phyloP scores from a whole-genome alignment of 2,329 filamentous ascomycete species.

The Arthrobotrys pseudoclavata region DNA sequence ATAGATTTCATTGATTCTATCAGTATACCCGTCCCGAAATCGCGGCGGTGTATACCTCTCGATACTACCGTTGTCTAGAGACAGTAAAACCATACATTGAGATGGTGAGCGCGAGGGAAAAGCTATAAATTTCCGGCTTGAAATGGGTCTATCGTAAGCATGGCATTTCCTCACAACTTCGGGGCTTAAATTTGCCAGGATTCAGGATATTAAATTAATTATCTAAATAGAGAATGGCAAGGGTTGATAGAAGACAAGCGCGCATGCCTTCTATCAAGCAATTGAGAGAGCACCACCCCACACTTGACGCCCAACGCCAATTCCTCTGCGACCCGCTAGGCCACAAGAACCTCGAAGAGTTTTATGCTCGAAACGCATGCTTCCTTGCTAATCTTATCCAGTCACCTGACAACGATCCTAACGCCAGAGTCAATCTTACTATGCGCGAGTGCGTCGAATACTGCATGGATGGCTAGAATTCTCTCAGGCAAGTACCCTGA shows the following conservation, averaged over 20 bases:
- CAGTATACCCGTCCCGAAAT: no score
- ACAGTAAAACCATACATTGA: slow-evolving; percentile 20
- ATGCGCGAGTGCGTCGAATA: slow-evolving; percentile 29
- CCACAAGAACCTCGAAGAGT: slow-evolving; percentile 23
- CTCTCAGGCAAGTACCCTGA: neutral
- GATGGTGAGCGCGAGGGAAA: neutral
- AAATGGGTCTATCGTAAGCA: slow-evolving; percentile 20
- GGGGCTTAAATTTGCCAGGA: neutral
- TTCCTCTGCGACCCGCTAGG: slow-evolving; percentile 7
- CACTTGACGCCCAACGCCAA: slow-evolving; percentile 16
- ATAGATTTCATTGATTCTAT: no score
- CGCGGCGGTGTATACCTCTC: slow-evolving; percentile 7
- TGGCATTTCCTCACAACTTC: neutral
- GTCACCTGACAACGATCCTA: slow-evolving; percentile 1
- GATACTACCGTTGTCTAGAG: slow-evolving; percentile 27
- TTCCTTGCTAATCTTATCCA: slow-evolving; percentile 23
- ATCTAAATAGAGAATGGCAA: slow-evolving; percentile 24
- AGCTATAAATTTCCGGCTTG: slow-evolving; percentile 14
- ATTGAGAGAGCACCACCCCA: slow-evolving; percentile 7
- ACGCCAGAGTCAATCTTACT: slow-evolving; percentile 18
- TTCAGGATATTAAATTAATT: neutral
- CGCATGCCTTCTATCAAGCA: slow-evolving; percentile 8
- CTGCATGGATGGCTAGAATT: slow-evolving; percentile 6
- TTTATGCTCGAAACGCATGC: slow-evolving; percentile 14
- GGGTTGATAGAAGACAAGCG: slow-evolving; percentile 10